Conservation (phyloP, 164 flowering plant species). For the Brasenia schreberi region DNA sequence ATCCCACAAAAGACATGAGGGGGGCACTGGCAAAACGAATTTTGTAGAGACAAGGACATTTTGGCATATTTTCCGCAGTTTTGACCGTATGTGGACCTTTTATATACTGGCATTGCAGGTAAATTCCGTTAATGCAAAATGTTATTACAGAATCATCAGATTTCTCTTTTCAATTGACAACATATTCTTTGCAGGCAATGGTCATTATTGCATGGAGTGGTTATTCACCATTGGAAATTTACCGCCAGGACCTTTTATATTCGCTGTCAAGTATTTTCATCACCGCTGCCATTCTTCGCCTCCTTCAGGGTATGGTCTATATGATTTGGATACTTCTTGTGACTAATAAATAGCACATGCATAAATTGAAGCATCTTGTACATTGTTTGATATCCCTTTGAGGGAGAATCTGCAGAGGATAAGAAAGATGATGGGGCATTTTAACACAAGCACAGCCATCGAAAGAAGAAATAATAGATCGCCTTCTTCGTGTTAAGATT, state of each 20-base stretch:
- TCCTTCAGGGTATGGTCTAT: slow-evolving; percentile 58
- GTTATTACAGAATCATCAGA: not conserved
- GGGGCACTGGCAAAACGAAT: slow-evolving; percentile 66
- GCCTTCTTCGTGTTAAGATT: no score
- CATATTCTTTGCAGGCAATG: slow-evolving; percentile 47
- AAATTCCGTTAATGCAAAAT: not conserved
- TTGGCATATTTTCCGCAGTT: slow-evolving; percentile 93
- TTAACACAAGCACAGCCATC: no score
- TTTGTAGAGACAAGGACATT: slow-evolving; percentile 84
- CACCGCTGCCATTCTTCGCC: slow-evolving; percentile 78
- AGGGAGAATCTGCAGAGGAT: no score
- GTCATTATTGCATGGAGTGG: slow-evolving; percentile 62
- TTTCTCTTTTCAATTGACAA: not conserved
- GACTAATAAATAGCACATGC: no score
- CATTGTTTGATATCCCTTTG: no score
- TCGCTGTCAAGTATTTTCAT: slow-evolving; percentile 80
- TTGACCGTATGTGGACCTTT: slow-evolving; percentile 94
- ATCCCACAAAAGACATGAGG: slow-evolving; percentile 25
- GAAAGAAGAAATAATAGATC: no score
- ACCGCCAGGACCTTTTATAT: slow-evolving; percentile 37
- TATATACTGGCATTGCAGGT: slow-evolving; percentile 83
- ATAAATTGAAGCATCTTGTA: no score
- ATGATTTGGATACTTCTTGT: not conserved
- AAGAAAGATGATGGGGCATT: no score
- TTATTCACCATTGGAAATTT: slow-evolving; percentile 31